A percentile compares a stretch with the other conserved stretches of the same genome.
Evolutionary conservation across 495 filamentous ascomycete species (phyloP).

Genomic region (Penicillium goetzii): DNA sequence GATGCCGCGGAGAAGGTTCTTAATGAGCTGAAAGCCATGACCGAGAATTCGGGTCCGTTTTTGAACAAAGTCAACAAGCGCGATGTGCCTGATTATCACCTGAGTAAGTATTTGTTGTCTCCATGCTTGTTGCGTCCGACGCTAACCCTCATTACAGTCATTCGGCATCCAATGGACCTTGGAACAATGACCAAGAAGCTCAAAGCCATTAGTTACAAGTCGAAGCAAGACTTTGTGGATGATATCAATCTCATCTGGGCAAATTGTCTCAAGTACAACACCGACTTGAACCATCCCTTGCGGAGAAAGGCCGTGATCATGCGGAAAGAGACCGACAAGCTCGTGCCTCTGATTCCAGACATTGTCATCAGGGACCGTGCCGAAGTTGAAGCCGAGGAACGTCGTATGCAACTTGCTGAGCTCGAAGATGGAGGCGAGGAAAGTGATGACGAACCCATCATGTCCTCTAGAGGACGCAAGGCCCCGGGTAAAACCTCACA

Average conservation of each 20-base stretch:
- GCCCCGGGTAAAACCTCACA: conserved; percentile 73
- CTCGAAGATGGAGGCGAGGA: conserved; percentile 80
- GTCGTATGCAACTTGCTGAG: conserved; percentile 71
- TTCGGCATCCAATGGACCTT: conserved; percentile 97
- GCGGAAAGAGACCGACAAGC: conserved; percentile 94
- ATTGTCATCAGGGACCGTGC: conserved; percentile 86
- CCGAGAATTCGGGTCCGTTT: conserved; percentile 93
- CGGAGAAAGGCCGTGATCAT: conserved; percentile 94
- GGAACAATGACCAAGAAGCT: conserved; percentile 98
- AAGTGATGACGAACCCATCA: conserved; percentile 97
- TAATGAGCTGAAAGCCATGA: conserved; percentile 93
- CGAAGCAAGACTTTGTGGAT: conserved; percentile 91
- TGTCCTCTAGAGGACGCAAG: conserved; percentile 92
- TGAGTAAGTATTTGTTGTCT: conserved; percentile 55
- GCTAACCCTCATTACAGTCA: conserved; percentile 60
- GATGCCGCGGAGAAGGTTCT: conserved; percentile 95
- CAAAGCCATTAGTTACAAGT: conserved; percentile 82
- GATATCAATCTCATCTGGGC: conserved; percentile 95
- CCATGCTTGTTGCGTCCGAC: conserved; percentile 9
- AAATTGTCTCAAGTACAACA: conserved; percentile 95
- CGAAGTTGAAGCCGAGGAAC: conserved; percentile 95
- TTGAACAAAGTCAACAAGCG: conserved; percentile 91
- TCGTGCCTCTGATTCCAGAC: conserved; percentile 93
- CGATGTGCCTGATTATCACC: conserved; percentile 94
- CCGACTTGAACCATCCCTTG: conserved; percentile 81